Conservation (phyloP, 257 asterid genomes). For the Salvia hispanica region DNA sequence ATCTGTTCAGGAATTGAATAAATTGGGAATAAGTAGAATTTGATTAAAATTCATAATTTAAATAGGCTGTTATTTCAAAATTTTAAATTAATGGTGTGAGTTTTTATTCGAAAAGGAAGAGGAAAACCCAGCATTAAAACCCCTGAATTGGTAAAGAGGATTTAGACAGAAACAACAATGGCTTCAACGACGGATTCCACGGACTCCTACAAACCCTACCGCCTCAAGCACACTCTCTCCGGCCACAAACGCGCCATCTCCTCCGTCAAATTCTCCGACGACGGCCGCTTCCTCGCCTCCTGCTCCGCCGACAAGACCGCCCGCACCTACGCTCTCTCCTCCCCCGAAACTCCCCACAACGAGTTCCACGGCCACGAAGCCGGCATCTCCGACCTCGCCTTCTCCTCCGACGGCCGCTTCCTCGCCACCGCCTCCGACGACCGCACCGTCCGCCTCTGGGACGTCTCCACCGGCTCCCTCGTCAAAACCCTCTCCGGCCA, state of each 20-base stretch:
- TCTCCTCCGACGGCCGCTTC: conserved; percentile 76
- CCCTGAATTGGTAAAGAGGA: conserved; percentile 9
- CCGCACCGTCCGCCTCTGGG: conserved; percentile 83
- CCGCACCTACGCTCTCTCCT: conserved; percentile 60
- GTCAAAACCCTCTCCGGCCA: conserved; percentile 85
- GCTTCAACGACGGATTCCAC: conserved; percentile 51
- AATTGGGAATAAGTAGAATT: too few relatives aligned
- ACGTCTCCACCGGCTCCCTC: conserved; percentile 68
- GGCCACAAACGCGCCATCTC: conserved; percentile 81
- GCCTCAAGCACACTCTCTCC: conserved; percentile 64
- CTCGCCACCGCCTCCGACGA: conserved; percentile 97
- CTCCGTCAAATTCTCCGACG: conserved; percentile 79
- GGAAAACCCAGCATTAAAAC: conserved; percentile 31
- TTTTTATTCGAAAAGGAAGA: too few relatives aligned
- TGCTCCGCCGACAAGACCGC: conserved; percentile 89
- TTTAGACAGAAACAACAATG: conserved; percentile 27
- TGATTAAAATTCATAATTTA: too few relatives aligned
- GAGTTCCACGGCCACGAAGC: conserved; percentile 76
- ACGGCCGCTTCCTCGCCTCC: conserved; percentile 74
- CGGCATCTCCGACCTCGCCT: conserved; percentile 84
- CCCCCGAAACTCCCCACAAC: conserved; percentile 47
- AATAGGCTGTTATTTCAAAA: too few relatives aligned
- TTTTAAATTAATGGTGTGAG: too few relatives aligned
- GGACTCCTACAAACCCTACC: conserved; percentile 70
- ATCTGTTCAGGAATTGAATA: too few relatives aligned